Evolutionary conservation across 805 yeast species (phyloP), one percentile per base, ranked within the genome.

Genomic region (Lipomyces kockii): DNA sequence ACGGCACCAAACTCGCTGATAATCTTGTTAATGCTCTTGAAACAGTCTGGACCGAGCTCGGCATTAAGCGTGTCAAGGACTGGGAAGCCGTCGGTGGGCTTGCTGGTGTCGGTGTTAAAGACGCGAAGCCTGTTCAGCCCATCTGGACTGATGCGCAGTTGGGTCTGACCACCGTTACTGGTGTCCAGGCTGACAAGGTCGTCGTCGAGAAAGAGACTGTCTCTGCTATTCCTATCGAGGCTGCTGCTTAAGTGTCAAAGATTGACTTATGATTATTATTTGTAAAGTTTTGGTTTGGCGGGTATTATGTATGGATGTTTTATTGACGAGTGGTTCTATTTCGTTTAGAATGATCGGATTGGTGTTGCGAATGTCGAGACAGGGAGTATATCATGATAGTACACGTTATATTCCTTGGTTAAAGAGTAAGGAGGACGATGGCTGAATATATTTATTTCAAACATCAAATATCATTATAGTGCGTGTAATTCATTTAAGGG

Each of bases 91-190:
- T 81, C 69, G 98, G 98, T 71, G 97, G 98, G n/a, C 86, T 88
- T 72, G 89, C 96, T 76, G 97, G 97, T 64, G 97, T 92, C 72
- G 97, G 97, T 68, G 87, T 83, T 51, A 78, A 80, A 43, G 79
- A 80, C 20, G 81, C 81, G 25, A 76, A 77, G 37, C 77, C 80
- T 22, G 84, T 85, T 62, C 81, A 84, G 70, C 93, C 92, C 74
- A 82, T 94, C 73, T 95, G 99, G 99, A 91, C 97, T 60, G 90
- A 89, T 65, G 86, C 84, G 67, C 96, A 91, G 78, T 84, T 94
- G n/a, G 67, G 69, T 22, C 57, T 62, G 56, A 22, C 32, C 39
- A n/a, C 58, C n/a, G 34, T 49, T 9, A 55, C 64, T 39, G n/a
- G 67, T 6, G 25, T 49, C 25, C 29, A 51, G 34, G 64, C 37